A percentile compares a stretch with the other conserved stretches of the same genome.
phyloP scores from a whole-genome alignment of 768 basidiomycete species.

The Wakefieldia striispora region DNA sequence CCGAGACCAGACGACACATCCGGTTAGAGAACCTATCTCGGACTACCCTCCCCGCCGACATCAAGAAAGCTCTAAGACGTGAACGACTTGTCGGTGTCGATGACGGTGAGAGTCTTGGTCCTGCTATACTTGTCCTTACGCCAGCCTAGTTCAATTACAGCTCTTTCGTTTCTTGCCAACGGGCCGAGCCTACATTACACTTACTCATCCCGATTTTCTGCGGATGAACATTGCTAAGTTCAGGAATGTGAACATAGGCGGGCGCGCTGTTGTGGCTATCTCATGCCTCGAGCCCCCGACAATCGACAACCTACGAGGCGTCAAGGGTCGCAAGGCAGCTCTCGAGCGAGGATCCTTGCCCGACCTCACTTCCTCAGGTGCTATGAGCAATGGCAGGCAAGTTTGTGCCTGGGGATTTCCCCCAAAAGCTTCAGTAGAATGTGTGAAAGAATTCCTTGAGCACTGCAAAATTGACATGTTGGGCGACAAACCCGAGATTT shows the following conservation, averaged over 20 bases:
- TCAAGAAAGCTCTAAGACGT: constrained; percentile 44
- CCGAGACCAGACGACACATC: constrained; percentile 39
- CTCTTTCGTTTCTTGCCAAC: constrained; percentile 62
- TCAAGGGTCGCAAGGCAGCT: constrained; percentile 39
- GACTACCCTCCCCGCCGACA: constrained; percentile 53
- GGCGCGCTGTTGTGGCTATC: constrained; percentile 39
- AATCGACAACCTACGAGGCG: constrained; percentile 34
- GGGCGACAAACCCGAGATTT: constrained; percentile 42
- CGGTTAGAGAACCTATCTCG: constrained; percentile 48
- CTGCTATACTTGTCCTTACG: constrained; percentile 7
- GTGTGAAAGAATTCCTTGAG: constrained; percentile 41
- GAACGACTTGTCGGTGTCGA: constrained; percentile 45
- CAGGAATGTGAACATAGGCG: constrained; percentile 43
- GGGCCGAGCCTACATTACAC: constrained; percentile 55
- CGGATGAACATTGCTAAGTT: constrained; percentile 42
- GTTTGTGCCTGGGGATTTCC: constrained; percentile 67
- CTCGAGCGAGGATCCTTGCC: constrained; percentile 34
- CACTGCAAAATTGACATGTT: constrained; percentile 43
- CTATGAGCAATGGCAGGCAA: constrained; percentile 47
- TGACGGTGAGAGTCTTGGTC: constrained; percentile 27
- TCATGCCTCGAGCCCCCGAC: constrained; percentile 27
- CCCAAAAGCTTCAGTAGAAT: constrained; percentile 37
- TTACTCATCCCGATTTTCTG: constrained; percentile 47
- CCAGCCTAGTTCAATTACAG: constrained; percentile 49
- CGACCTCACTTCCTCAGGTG: constrained; percentile 50